A percentile compares a stretch with the other conserved stretches of the same genome.
phyloP scores from a whole-genome alignment of 257 asterid species.

The Pogostemon cablin region DNA sequence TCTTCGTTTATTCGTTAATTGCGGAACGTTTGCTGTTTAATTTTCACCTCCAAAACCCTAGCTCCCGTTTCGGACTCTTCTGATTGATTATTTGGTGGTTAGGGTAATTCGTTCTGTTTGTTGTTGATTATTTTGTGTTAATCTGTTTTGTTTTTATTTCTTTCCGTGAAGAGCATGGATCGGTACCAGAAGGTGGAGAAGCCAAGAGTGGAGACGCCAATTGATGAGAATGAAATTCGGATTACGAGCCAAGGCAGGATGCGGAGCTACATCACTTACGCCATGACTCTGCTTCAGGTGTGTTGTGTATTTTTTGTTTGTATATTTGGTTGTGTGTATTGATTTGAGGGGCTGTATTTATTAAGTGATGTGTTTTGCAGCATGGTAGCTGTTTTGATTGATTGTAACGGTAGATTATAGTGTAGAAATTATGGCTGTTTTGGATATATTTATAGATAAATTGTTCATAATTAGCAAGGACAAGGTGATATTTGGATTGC shows the following conservation, averaged over 20 bases:
- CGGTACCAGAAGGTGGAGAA: slow-evolving; percentile 79
- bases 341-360: not conserved
- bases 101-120: not conserved
- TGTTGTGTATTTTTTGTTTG: slow-evolving; percentile 30
- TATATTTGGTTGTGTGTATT: not conserved
- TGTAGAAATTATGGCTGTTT: not conserved
- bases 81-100: not conserved
- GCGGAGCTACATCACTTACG: slow-evolving; percentile 72
- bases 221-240: slow-evolving; percentile 69
- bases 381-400: not conserved
- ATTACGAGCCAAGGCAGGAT: slow-evolving; percentile 75
- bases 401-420: not conserved
- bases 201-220: slow-evolving; percentile 61
- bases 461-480: not conserved
- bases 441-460: not conserved
- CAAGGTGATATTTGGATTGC: not conserved
- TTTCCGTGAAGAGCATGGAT: slow-evolving; percentile 54
- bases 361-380: not conserved
- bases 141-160: slow-evolving; percentile 6
- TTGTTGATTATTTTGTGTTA: not conserved
- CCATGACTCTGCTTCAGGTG: slow-evolving; percentile 70
- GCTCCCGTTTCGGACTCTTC: not conserved
- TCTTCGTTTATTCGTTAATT: not conserved
- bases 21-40: not conserved
- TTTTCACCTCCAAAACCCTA: not conserved